Conservation (phyloP, 495 filamentous ascomycete species). For the Sordaria brevicollis region DNA sequence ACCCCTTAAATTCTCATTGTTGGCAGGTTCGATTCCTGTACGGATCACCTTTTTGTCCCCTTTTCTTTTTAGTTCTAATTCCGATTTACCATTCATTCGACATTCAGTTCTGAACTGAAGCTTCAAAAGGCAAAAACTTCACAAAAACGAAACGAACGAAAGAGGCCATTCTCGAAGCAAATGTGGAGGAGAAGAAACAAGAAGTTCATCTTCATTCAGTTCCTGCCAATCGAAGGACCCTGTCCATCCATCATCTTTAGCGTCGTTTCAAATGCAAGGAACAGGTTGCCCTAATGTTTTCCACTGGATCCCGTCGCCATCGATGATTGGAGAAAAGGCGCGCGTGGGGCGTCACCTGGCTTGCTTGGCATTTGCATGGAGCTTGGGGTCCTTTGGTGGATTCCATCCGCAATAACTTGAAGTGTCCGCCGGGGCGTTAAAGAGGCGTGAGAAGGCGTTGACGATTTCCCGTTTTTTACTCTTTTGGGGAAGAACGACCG, state of each 20-base stretch:
- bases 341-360: constrained; percentile 2
- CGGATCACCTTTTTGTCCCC: too few relatives aligned
- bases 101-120: not conserved
- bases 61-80: too few relatives aligned
- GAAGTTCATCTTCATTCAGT: not conserved
- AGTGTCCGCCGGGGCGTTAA: not conserved
- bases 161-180: not conserved
- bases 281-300: constrained; percentile 10
- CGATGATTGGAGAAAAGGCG: not conserved
- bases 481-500: not conserved
- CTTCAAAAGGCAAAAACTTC: not conserved
- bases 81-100: too few relatives aligned
- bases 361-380: not conserved
- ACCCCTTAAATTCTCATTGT: too few relatives aligned
- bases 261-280: constrained; percentile 25
- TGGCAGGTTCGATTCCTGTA: too few relatives aligned
- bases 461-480: not conserved
- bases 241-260: constrained; percentile 3
- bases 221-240: not conserved
- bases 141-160: not conserved
- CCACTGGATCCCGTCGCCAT: constrained; percentile 1
- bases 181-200: not conserved
- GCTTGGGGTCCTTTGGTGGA: not conserved
- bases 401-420: not conserved
- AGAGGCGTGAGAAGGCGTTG: too few relatives aligned